A percentile compares a stretch with the other conserved stretches of the same genome.
Conservation (phyloP, 345 rosid genomes). For the Cardiospermum halicacabum region DNA sequence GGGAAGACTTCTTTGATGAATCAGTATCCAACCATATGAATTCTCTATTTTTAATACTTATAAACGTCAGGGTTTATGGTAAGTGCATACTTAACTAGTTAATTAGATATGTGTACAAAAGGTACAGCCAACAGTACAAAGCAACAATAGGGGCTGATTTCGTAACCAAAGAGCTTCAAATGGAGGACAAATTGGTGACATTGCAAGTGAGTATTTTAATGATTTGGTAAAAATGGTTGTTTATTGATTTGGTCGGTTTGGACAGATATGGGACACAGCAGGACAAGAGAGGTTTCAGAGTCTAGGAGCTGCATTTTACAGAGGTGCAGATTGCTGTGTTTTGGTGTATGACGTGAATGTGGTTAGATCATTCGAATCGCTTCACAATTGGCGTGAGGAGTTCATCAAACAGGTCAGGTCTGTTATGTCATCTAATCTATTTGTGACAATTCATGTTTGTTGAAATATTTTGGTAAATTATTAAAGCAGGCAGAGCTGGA, state of each 20-base stretch:
- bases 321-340: slow-evolving; percentile 92
- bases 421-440: too few relatives aligned
- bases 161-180: slow-evolving; percentile 77
- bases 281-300: slow-evolving; percentile 96
- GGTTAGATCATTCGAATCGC: slow-evolving; percentile 53
- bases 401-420: slow-evolving; percentile 69
- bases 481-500: slow-evolving; percentile 56
- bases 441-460: too few relatives aligned
- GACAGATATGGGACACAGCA: slow-evolving; percentile 93
- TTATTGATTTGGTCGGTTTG: neutral
- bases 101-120: slow-evolving; percentile 76
- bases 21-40: too few relatives aligned
- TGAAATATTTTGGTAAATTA: neutral
- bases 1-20: slow-evolving; percentile 93
- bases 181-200: slow-evolving; percentile 71
- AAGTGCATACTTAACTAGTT: neutral
- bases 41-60: too few relatives aligned
- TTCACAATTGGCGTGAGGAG: slow-evolving; percentile 62
- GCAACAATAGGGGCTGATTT: slow-evolving; percentile 96
- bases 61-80: too few relatives aligned
- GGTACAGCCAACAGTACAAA: slow-evolving; percentile 68
- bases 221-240: neutral
- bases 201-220: slow-evolving; percentile 44
- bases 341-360: slow-evolving; percentile 71
- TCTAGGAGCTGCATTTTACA: slow-evolving; percentile 75